Evolutionary conservation across 306 rosid species (phyloP), one percentile per base, ranked within the genome.

Genomic region (Lathyrus sativus): DNA sequence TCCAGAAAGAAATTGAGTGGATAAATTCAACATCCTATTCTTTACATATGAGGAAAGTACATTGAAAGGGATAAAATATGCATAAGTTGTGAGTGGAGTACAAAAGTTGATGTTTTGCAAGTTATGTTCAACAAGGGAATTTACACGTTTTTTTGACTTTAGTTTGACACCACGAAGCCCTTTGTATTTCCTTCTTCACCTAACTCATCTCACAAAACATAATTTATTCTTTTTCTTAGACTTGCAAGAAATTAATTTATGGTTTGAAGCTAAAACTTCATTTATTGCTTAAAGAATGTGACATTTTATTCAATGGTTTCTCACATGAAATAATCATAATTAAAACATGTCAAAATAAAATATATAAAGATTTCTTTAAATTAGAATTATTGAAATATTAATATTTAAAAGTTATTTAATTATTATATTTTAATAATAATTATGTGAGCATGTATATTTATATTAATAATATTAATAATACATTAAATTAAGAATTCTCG

Each of bases 11-110:
- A 24, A 54, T 55, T 55, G 38, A 26, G 18, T 26, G 61, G 38
- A 55, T 55, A 55, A 55, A 55, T 24, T 55, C 61, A 26, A 55
- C 61, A 55, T 55, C 37, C 4, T 26, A 55, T 55, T 55, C 17
- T 6, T 55, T 55, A 6, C 17, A 26, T 6, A 55, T 4, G 31
- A 28, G 19, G 58, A 22, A 51, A 51, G 58, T 51, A 6, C n/a
- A 10, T 26, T 55, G 61, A 24, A 55, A 24, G 17, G 61, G 61
- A 55, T 26, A 55, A 26, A 28, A 11, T 26, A 24, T 24, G 60
- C 26, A 9, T 18, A 9, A 51, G 5, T 53, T 53, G 8, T 53
- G 35, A 55, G 37, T 55, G 37, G 61, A 0, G 3, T 11, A 1
- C 3, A 26, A 55, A 24, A 55, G 61, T 26, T 55, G 17, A 24